phyloP scores from a whole-genome alignment of 2,329 filamentous ascomycete genomes.

The Cladosporium sp. region DNA sequence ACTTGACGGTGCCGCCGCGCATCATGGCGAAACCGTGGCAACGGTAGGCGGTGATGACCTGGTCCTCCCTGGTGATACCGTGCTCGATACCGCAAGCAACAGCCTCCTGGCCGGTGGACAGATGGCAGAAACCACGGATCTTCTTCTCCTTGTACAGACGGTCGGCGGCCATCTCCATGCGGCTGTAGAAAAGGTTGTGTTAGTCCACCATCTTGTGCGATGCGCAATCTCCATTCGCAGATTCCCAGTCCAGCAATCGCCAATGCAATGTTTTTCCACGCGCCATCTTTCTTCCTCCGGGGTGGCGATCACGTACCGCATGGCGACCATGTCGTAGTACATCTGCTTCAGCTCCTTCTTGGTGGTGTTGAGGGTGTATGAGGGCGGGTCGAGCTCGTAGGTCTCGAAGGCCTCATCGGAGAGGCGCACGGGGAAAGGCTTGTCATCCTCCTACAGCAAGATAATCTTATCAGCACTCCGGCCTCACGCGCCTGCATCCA shows the following conservation, averaged over 20 bases:
- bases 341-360: conserved; percentile 99
- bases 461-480: not conserved
- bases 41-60: conserved; percentile 96
- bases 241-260: too few relatives aligned
- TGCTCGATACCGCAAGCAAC: conserved; percentile 97
- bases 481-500: not conserved
- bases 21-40: conserved; percentile 98
- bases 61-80: conserved; percentile 85
- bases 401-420: conserved; percentile 99
- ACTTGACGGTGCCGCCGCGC: conserved; percentile 85
- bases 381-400: conserved; percentile 94
- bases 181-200: conserved; percentile 53
- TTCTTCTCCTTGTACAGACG: conserved; percentile 99
- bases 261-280: not conserved
- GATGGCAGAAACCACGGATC: conserved; percentile 98
- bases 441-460: conserved; percentile 74
- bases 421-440: conserved; percentile 86
- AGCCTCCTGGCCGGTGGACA: conserved; percentile 96
- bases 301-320: conserved; percentile 61
- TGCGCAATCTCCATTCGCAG: not conserved
- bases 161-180: conserved; percentile 99
- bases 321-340: conserved; percentile 96
- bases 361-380: conserved; percentile 87
- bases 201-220: conserved; percentile 22
- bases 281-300: not conserved